Evolutionary conservation across 257 asterid species (phyloP).

Genomic region (Jacaranda mimosifolia): DNA sequence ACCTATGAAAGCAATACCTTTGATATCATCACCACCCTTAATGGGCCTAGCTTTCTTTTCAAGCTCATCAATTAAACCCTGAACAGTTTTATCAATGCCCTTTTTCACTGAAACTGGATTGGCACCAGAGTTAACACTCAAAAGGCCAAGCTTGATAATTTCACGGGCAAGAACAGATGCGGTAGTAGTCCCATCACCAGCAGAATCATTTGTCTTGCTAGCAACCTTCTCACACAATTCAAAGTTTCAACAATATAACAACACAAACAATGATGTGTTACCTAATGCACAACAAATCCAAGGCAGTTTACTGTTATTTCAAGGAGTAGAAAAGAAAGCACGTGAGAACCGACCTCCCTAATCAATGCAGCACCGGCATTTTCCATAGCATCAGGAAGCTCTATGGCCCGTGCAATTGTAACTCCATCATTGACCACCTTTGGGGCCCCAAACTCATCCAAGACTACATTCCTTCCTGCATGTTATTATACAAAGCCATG

Average conservation of each 20-base stretch:
- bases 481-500: neutral
- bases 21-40: slow-evolving; percentile 92
- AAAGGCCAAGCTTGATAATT: slow-evolving; percentile 88
- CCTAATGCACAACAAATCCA: neutral
- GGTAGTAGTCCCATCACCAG: slow-evolving; percentile 98
- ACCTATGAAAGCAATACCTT: slow-evolving; percentile 55
- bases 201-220: slow-evolving; percentile 98
- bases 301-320: no score
- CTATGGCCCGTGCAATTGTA: slow-evolving; percentile 93
- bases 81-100: slow-evolving; percentile 93
- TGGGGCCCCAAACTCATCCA: slow-evolving; percentile 93
- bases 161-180: slow-evolving; percentile 97
- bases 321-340: no score
- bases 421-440: slow-evolving; percentile 94
- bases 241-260: slow-evolving; percentile 28
- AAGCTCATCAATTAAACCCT: slow-evolving; percentile 76
- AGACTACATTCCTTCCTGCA: slow-evolving; percentile 90
- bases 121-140: slow-evolving; percentile 96
- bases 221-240: slow-evolving; percentile 73
- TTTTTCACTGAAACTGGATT: slow-evolving; percentile 91
- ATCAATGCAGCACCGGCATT: slow-evolving; percentile 97
- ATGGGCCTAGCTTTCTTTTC: slow-evolving; percentile 92
- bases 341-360: slow-evolving; percentile 74
- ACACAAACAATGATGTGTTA: neutral
- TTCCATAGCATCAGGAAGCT: slow-evolving; percentile 66